Percentiles rank a stretch among this genome's conserved stretches.
phyloP scores from a whole-genome alignment of 768 basidiomycete species.

The Rhizopogon vesiculosus region DNA sequence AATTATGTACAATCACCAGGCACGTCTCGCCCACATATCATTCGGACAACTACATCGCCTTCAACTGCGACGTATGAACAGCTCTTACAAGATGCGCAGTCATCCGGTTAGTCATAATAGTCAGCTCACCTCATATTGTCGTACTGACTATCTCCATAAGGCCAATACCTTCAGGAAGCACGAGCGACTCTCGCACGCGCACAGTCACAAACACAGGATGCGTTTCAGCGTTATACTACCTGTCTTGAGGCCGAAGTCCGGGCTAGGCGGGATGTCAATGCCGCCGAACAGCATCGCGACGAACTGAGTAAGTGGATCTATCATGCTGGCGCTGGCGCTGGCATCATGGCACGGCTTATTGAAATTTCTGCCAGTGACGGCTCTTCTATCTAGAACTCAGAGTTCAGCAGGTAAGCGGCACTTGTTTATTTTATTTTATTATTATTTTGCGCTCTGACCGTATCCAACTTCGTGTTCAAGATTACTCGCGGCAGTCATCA shows the following conservation, averaged over 20 bases:
- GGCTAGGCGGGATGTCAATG: slow-evolving; percentile 56
- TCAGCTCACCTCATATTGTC: neutral
- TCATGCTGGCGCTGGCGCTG: slow-evolving; percentile 8
- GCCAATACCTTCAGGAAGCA: slow-evolving; percentile 58
- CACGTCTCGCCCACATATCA: slow-evolving; percentile 28
- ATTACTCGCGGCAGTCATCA: slow-evolving; percentile 28
- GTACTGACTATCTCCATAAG: slow-evolving; percentile 27
- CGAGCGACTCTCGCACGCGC: slow-evolving; percentile 57
- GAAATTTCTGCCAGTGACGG: slow-evolving; percentile 24
- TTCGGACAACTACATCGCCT: slow-evolving; percentile 48
- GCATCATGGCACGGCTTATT: neutral
- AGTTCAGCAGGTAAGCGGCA: slow-evolving; percentile 28
- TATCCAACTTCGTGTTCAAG: slow-evolving; percentile 15
- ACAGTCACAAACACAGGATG: slow-evolving; percentile 68
- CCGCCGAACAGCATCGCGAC: slow-evolving; percentile 68
- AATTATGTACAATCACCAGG: slow-evolving; percentile 28
- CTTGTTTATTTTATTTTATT: slow-evolving; percentile 5
- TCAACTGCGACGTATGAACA: slow-evolving; percentile 46
- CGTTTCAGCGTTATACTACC: slow-evolving; percentile 63
- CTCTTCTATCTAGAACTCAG: slow-evolving; percentile 31
- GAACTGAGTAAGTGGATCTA: slow-evolving; percentile 38
- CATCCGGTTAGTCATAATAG: slow-evolving; percentile 46
- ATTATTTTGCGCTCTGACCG: slow-evolving; percentile 12
- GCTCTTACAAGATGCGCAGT: slow-evolving; percentile 52
- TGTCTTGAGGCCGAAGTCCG: slow-evolving; percentile 65